Evolutionary conservation across 257 asterid species (phyloP).

Genomic region (Cruciata laevipes): DNA sequence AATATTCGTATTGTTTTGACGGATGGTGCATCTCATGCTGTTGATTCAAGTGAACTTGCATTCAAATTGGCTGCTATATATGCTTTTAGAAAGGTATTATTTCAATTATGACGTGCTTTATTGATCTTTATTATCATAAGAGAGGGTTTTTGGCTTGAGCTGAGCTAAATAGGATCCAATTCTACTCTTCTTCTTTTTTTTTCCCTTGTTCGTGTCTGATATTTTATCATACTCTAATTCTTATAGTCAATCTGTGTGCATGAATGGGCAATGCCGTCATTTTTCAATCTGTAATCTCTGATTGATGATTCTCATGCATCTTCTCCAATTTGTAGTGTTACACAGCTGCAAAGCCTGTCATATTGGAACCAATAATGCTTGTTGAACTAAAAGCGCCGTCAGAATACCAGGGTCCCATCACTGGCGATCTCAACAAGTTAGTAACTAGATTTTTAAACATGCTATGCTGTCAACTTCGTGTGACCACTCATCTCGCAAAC

Average conservation of each 20-base stretch:
- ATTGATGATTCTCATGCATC: constrained; percentile 3
- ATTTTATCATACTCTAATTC: not conserved
- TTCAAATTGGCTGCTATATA: constrained; percentile 93
- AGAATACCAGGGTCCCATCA: constrained; percentile 90
- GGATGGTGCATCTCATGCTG: constrained; percentile 92
- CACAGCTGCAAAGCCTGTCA: constrained; percentile 70
- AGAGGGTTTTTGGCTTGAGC: not conserved
- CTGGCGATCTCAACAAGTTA: constrained; percentile 89
- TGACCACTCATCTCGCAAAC: not conserved
- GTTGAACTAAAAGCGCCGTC: constrained; percentile 84
- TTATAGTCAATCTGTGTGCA: not conserved
- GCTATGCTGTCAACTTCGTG: too few species aligned
- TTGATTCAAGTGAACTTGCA: constrained; percentile 99
- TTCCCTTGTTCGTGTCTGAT: not conserved
- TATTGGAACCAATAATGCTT: constrained; percentile 93
- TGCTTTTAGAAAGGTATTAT: constrained; percentile 91
- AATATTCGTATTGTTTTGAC: constrained; percentile 77
- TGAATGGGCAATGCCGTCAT: not conserved
- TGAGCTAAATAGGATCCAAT: not conserved
- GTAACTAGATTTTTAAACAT: constrained; percentile 20
- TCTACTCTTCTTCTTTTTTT: not conserved
- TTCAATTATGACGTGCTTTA: constrained; percentile 4
- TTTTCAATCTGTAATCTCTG: constrained; percentile 3
- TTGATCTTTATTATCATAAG: not conserved
- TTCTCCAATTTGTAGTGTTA: constrained; percentile 46